Evolutionary conservation across 108 stramenopile genomes (phyloP), one percentile per base, ranked within the genome.

Genomic region (Chaetoceros muelleri): DNA sequence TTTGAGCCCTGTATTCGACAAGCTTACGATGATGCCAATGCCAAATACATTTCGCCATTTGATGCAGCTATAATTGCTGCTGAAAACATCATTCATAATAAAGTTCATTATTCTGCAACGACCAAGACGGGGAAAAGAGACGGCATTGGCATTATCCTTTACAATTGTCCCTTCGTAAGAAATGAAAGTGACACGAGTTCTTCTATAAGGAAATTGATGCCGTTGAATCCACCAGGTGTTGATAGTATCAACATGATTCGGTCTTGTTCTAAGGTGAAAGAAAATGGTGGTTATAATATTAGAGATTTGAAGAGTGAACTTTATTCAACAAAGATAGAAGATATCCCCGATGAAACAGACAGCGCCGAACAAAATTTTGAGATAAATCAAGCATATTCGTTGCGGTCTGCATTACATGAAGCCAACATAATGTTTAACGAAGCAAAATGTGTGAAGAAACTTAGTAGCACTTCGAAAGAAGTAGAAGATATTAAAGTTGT

Each of bases 81-180:
- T 16, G 65, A 73, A 28, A 51, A 60, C 30, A 44, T 84, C n/a
- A 46, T 84, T 0, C 71, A 73, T 20, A 48, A 49, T 46, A 54
- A 52, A 30, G 69, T 84, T 34, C 65, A 67, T n/a, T 50, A 66
- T 28, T 73, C 76, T 26, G 80, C 82, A 27, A 78, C 67, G 44
- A 69, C 64, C 17, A 70, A 74, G 47, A 66, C 69, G 17, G 82
- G 82, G 17, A 87, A 76, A 56, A 66, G 86, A 16, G 74, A 87
- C 64, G 80, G 82, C 0, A 67, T 87, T 10, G 86, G 78, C 1
- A 55, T 84, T 17, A 17, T 82, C 2, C 45, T 87, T 28, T 87
- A 68, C 59, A 70, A 66, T 59, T 71, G 46, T 21, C 75, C 3
- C 60, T 16, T 30, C 29, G 20, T 18, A 17, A 7, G 3, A 54